A percentile compares a stretch with the other conserved stretches of the same genome.
phyloP scores from a whole-genome alignment of 75 land plant species.

The Isoetes taiwanensis region DNA sequence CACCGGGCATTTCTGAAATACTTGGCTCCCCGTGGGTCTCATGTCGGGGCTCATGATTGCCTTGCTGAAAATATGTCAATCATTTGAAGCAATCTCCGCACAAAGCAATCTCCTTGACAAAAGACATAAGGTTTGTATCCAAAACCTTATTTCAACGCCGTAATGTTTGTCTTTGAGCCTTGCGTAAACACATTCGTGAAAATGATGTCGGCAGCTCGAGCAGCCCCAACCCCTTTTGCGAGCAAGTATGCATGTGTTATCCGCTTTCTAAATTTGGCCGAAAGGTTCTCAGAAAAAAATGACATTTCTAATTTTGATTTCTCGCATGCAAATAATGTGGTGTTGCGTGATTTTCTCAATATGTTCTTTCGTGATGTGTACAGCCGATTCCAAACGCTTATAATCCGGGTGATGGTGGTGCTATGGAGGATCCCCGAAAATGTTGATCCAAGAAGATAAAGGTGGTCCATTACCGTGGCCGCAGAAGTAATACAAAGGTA shows the following conservation, averaged over 20 bases:
- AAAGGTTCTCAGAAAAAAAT: not conserved
- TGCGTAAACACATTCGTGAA: conserved; percentile 13
- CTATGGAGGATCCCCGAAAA: conserved; percentile 70
- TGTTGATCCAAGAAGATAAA: conserved; percentile 47
- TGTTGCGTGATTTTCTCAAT: conserved; percentile 52
- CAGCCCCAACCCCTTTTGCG: conserved; percentile 43
- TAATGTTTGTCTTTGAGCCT: conserved; percentile 50
- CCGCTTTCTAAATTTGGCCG: not conserved
- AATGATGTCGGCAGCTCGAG: conserved; percentile 28
- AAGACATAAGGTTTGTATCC: too few relatives aligned
- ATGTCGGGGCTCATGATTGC: too few relatives aligned
- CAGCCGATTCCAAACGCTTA: conserved; percentile 41
- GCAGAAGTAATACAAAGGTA: too few relatives aligned
- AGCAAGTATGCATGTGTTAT: conserved; percentile 28
- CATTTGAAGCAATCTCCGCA: too few relatives aligned
- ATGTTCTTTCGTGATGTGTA: conserved; percentile 48
- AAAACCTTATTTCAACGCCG: conserved; percentile 65
- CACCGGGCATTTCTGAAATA: too few relatives aligned
- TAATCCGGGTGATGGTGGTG: conserved; percentile 55
- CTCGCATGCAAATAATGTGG: not conserved
- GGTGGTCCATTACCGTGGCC: conserved; percentile 74
- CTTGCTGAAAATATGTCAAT: too few relatives aligned
- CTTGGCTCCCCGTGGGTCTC: too few relatives aligned
- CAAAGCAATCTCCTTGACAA: too few relatives aligned
- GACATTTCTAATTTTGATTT: not conserved